Base-by-base conservation (phyloP, 1,139 yeast genomes). In the Kodamaea fungicola region DNA sequence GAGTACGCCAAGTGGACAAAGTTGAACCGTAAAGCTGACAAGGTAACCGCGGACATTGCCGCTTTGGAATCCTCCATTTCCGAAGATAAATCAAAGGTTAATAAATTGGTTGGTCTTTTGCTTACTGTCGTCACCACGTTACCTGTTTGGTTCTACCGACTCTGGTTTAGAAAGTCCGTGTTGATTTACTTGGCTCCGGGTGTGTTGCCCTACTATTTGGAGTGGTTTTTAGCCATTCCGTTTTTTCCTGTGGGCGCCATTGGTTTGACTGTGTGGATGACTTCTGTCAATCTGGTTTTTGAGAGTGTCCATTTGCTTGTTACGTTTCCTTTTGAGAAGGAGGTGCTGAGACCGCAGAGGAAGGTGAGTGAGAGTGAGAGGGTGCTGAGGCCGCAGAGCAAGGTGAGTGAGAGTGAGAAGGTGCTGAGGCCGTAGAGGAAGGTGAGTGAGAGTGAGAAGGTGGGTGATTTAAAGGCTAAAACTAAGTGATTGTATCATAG, bases 1-100 rank as follows among this genome's bases (percentile, higher is more conserved):
- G 82, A 92, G 51, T 92, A 90, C 59, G 97, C 97, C 33, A 82
- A 77, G 52, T 92, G 98, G 98, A 95, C 97, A 3, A 88, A 88
- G 57, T 71, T 90, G 45, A 90, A 88, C 52, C 74, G 98, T 35
- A 76, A 74, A 50, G 64, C 74, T 41, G 90, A 83, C 45, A 74
- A 76, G 43, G 57, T 86, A 38, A 68, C 71, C 35, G 67, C 63
- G 8, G 79, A 83, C 44, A 63, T 84, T 33, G 74, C 70, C 22
- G 46, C 51, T 10, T 53, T 77, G 39, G 72, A 64, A 34, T 59
- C 60, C 12, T 50, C 55, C 3, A 57, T 78, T 9, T 54, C 65
- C 3, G 43, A 57, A 4, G 61, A 65, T 29, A 71, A 71, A 46
- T 54, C 67, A 3, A 42, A 45, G n/a, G 57, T 80, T 38, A 61